Conservation (phyloP, 768 basidiomycete genomes). For the Xanthoconium purpureum region DNA sequence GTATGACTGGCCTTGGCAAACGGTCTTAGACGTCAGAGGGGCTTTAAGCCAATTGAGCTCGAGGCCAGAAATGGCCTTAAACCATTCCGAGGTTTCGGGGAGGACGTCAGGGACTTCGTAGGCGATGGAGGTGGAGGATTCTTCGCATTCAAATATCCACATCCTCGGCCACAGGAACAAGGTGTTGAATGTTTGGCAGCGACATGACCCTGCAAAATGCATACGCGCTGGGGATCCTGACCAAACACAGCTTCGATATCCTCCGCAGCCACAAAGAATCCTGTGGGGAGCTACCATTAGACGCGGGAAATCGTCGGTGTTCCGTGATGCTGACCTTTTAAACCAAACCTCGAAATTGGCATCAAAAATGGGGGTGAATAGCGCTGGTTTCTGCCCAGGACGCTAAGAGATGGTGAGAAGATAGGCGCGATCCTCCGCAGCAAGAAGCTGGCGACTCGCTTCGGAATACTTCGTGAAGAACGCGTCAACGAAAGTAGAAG, state of each 20-base stretch:
- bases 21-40: slow-evolving; percentile 71
- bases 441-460: slow-evolving; percentile 81
- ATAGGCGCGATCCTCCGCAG: slow-evolving; percentile 90
- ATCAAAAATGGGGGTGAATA: slow-evolving; percentile 96
- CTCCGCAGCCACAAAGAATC: slow-evolving; percentile 97
- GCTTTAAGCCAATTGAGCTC: slow-evolving; percentile 84
- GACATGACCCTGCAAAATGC: slow-evolving; percentile 95
- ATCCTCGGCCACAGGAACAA: slow-evolving; percentile 52
- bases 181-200: slow-evolving; percentile 82
- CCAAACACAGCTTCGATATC: slow-evolving; percentile 99
- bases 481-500: slow-evolving; percentile 65
- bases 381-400: slow-evolving; percentile 96
- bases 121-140: slow-evolving; percentile 42
- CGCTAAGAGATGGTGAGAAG: slow-evolving; percentile 96
- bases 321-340: slow-evolving; percentile 70
- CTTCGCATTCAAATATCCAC: slow-evolving; percentile 35
- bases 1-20: slow-evolving; percentile 84
- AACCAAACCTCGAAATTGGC: slow-evolving; percentile 97
- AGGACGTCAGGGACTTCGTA: slow-evolving; percentile 50
- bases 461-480: slow-evolving; percentile 87
- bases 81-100: slow-evolving; percentile 74
- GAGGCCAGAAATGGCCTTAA: slow-evolving; percentile 78
- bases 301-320: background rate
- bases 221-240: slow-evolving; percentile 97
- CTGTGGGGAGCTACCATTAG: slow-evolving; percentile 36